Conservation (phyloP, 2,329 filamentous ascomycete genomes). For the Epicoccum nigrum region DNA sequence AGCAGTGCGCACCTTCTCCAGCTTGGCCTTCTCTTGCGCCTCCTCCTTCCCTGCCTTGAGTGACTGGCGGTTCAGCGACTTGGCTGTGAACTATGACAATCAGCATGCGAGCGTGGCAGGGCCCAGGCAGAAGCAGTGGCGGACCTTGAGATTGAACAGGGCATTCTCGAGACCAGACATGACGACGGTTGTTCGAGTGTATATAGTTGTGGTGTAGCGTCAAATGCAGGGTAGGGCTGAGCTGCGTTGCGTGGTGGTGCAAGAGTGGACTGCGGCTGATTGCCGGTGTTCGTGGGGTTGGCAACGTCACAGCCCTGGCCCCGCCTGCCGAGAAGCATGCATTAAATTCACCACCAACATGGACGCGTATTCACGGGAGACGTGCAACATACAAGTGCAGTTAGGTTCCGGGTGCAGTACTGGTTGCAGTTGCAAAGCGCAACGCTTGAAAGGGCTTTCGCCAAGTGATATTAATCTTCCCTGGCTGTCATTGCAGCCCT, state of each 20-base stretch:
- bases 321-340: neutral
- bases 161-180: constrained; percentile 69
- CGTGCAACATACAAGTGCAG: neutral
- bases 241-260: constrained; percentile 12
- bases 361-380: neutral
- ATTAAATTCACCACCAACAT: neutral
- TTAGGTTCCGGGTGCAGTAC: no score
- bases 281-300: constrained; percentile 33
- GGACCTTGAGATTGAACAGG: constrained; percentile 66
- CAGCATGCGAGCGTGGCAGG: constrained; percentile 21
- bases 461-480: constrained; percentile 5
- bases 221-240: constrained; percentile 13
- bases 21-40: constrained; percentile 64
- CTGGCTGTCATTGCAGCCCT: constrained; percentile 5
- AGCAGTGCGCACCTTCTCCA: constrained; percentile 59
- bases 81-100: constrained; percentile 62
- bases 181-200: constrained; percentile 14
- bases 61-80: constrained; percentile 67
- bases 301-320: constrained; percentile 30
- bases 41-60: constrained; percentile 67
- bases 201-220: constrained; percentile 16
- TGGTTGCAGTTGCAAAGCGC: neutral
- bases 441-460: constrained; percentile 2
- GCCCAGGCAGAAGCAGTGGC: constrained; percentile 15
- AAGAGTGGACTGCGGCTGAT: constrained; percentile 36